Percentiles rank a stretch among this genome's conserved stretches.
Conservation (phyloP, 2,329 filamentous ascomycete genomes). For the Neonectria magnoliae region DNA sequence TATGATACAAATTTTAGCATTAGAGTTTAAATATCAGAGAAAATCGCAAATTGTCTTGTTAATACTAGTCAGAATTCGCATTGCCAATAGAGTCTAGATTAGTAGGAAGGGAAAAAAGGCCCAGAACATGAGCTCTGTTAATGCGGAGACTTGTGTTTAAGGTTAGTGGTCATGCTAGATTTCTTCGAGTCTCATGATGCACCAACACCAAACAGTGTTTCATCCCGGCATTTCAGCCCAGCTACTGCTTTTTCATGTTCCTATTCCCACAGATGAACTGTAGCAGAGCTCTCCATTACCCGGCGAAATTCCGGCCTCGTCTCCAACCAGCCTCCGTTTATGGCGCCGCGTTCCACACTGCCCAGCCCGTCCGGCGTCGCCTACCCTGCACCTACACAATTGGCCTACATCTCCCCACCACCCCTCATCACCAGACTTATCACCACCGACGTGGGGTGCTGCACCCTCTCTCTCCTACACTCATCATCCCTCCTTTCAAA, state of each 20-base stretch:
- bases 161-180: not conserved
- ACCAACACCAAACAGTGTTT: constrained; percentile 19
- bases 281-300: not conserved
- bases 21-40: not conserved
- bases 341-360: constrained; percentile 2
- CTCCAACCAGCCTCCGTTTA: not conserved
- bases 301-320: constrained; percentile 8
- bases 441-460: constrained; percentile 17
- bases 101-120: not conserved
- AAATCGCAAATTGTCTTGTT: not conserved
- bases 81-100: not conserved
- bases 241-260: not conserved
- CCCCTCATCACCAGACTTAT: constrained; percentile 16
- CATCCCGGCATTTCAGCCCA: constrained; percentile 10
- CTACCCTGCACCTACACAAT: constrained; percentile 18
- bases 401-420: constrained; percentile 12
- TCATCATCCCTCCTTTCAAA: not conserved
- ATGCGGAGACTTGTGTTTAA: not conserved
- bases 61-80: not conserved
- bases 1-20: not conserved
- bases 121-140: constrained; percentile 1
- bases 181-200: constrained; percentile 25
- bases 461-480: constrained; percentile 3
- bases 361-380: not conserved
- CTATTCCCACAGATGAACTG: not conserved